Base-by-base conservation (phyloP, 2,329 filamentous ascomycete species). In the Allantophomopsis lycopodina region DNA sequence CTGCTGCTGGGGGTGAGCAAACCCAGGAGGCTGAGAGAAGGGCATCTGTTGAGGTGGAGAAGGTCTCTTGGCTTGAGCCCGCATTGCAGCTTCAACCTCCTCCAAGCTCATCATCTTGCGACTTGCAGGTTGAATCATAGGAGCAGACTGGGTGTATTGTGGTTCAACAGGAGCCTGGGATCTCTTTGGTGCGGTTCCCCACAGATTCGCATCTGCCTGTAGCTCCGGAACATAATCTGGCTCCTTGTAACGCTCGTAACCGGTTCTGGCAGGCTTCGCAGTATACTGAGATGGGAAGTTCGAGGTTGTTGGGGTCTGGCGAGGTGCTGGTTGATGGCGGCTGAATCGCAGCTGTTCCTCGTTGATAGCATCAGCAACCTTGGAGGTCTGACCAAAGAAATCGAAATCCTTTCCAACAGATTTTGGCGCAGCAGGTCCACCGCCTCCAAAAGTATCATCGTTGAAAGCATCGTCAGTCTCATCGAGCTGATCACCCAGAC, bases 381-480 rank as follows among this genome's bases (percentile, higher is more conserved):
- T 78, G 42, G 88, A 88, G 6, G 91, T 98, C 54, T 84, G 79
- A 32, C 88, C 88, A 48, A 93, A 94, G 62, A 96, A 98, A 60
- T 98, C 91, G 53, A 96, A 96, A 60, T 98, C 89, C 58, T 84
- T 93, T 55, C 88, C 88, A 43, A 91, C 75, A 28, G 61, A 61
- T 39, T 58, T 66, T 21, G 67, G 60, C 31, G 58, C 48, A 14
- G 58, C 63, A 30, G 60, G 62, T 28, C 60, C 62, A 42, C 66
- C 70, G 42, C 60, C 61, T 18, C 74, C 84, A 56, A 98, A 98
- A 2, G 91, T 98, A 57, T 96, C 91, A 52, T 96, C 86, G 60
- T 98, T 98, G 69, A 95, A 86, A 38, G 74, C 86, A 66, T 98
- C 91, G 54, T 89, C 84, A 15, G 83, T 80, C 57, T 98, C 89